phyloP scores from a whole-genome alignment of 805 yeast genomes.

The Brettanomyces custersianus region DNA sequence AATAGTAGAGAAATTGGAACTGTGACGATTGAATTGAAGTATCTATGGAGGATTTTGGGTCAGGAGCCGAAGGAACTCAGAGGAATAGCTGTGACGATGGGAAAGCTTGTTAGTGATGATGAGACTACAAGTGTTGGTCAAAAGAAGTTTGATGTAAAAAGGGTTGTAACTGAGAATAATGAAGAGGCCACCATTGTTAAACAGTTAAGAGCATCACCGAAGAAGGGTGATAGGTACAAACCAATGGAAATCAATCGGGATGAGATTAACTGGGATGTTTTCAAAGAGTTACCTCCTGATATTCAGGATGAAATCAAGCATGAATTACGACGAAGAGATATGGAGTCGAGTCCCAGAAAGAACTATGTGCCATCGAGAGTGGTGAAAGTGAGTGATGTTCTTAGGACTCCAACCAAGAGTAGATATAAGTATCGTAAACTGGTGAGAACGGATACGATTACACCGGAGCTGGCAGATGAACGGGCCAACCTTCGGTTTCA shows the following conservation, averaged over 20 bases:
- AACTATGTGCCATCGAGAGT: slow-evolving; percentile 3
- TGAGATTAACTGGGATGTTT: slow-evolving; percentile 56
- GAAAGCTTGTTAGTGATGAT: slow-evolving; percentile 39
- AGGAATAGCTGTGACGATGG: slow-evolving; percentile 69
- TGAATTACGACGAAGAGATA: slow-evolving; percentile 38
- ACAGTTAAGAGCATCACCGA: slow-evolving; percentile 5
- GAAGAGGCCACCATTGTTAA: slow-evolving; percentile 6
- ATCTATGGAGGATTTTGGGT: slow-evolving; percentile 44
- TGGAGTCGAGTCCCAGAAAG: slow-evolving; percentile 17
- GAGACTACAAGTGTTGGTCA: slow-evolving; percentile 8
- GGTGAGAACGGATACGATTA: neutral
- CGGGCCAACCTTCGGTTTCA: slow-evolving; percentile 15
- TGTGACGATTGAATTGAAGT: slow-evolving; percentile 50
- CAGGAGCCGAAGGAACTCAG: slow-evolving; percentile 56
- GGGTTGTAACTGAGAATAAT: neutral
- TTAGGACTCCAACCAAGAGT: slow-evolving; percentile 11
- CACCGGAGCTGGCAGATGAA: slow-evolving; percentile 4
- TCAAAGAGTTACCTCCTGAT: slow-evolving; percentile 55
- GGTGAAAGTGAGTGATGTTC: slow-evolving; percentile 10
- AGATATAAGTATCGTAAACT: neutral
- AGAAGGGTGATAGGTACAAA: slow-evolving; percentile 1
- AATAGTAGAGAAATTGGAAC: slow-evolving; percentile 53
- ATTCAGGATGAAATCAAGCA: slow-evolving; percentile 52
- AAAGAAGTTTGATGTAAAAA: neutral
- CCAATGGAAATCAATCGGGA: slow-evolving; percentile 3